These are phyloP conservation scores for Kodamaea restingae DNA, from an alignment of 805 yeast genomes.

Conservation along the genomic window DNA sequence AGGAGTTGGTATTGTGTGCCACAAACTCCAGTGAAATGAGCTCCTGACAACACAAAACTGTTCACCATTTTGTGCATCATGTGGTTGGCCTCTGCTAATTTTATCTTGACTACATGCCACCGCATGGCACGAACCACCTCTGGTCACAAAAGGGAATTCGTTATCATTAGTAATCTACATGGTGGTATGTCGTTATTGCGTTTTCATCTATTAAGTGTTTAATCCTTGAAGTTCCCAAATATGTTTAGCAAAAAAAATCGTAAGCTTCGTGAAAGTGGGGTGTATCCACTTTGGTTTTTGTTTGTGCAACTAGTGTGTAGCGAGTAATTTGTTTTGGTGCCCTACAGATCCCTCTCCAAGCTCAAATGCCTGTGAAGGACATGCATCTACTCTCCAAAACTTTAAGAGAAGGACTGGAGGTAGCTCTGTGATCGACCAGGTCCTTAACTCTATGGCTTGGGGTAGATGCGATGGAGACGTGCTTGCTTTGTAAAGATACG, in stretches of 20 bases:
- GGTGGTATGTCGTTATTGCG: background rate
- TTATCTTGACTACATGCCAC: no score
- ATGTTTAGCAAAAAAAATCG: slow-evolving; percentile 3
- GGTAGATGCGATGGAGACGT: slow-evolving; percentile 3
- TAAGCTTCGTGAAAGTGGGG: background rate
- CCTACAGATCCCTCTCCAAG: background rate
- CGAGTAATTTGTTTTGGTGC: background rate
- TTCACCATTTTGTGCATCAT: no score
- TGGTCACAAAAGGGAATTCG: no score
- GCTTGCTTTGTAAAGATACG: slow-evolving; percentile 19
- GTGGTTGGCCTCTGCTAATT: no score
- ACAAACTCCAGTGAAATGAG: no score
- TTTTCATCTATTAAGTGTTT: slow-evolving; percentile 1
- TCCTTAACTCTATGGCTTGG: slow-evolving; percentile 1
- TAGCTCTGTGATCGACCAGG: slow-evolving; percentile 7
- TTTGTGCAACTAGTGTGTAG: background rate
- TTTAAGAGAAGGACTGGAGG: slow-evolving; percentile 30
- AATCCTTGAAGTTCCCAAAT: slow-evolving; percentile 1
- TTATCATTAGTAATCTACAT: no score
- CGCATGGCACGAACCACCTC: no score
- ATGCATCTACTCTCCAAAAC: slow-evolving; percentile 31
- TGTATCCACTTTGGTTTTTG: background rate
- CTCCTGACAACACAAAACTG: no score
- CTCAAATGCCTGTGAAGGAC: slow-evolving; percentile 8
- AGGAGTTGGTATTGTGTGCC: no score